phyloP scores from a whole-genome alignment of 768 basidiomycete genomes.

The Lactifluus echinatus region DNA sequence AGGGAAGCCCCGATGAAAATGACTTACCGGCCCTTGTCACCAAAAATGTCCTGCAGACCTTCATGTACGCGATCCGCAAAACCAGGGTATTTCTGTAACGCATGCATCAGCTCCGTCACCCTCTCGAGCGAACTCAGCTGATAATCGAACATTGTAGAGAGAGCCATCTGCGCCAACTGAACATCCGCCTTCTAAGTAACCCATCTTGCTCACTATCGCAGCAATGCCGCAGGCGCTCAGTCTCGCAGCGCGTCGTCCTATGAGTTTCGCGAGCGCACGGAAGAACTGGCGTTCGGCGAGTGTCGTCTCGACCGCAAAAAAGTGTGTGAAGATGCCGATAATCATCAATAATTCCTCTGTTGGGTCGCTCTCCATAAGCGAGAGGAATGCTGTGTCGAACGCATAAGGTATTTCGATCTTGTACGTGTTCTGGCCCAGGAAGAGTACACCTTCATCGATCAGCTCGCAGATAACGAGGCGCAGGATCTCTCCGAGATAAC shows the following conservation, averaged over 20 bases:
- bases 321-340: conserved; percentile 95
- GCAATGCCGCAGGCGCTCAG: conserved; percentile 94
- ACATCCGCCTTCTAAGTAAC: conserved; percentile 85
- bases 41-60: conserved; percentile 90
- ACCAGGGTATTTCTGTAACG: conserved; percentile 84
- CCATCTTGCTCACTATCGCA: conserved; percentile 92
- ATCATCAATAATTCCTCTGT: conserved; percentile 96
- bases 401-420: conserved; percentile 91
- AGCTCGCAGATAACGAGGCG: conserved; percentile 93
- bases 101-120: neutral
- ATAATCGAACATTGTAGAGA: conserved; percentile 74
- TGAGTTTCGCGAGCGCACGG: conserved; percentile 83
- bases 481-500: conserved; percentile 93
- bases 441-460: conserved; percentile 93
- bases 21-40: conserved; percentile 84
- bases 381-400: conserved; percentile 95
- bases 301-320: conserved; percentile 94
- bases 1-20: neutral
- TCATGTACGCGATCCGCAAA: conserved; percentile 91
- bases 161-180: conserved; percentile 87
- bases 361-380: conserved; percentile 94
- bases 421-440: conserved; percentile 97
- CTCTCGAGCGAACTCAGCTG: neutral
- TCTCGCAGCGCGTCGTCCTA: conserved; percentile 83
- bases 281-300: conserved; percentile 96